Evolutionary conservation across 305 asterid genomes (phyloP).

Genomic region (Coffea humblotiana): DNA sequence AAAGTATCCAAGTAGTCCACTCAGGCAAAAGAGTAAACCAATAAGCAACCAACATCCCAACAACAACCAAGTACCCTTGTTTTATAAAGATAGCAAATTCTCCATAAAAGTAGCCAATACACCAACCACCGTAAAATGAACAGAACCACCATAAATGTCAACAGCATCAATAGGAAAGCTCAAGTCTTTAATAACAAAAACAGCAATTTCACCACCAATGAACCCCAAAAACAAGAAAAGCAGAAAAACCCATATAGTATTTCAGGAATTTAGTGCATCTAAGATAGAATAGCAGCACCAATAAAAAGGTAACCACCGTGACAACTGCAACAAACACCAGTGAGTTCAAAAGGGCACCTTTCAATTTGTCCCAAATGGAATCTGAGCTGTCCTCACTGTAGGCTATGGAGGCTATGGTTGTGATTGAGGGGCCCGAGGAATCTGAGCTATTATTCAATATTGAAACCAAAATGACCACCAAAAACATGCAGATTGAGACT

Average conservation of each 20-base stretch:
- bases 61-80: slow-evolving; percentile 78
- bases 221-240: slow-evolving; percentile 84
- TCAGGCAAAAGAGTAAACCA: slow-evolving; percentile 97
- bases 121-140: slow-evolving; percentile 81
- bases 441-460: slow-evolving; percentile 52
- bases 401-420: slow-evolving; percentile 76
- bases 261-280: slow-evolving; percentile 91
- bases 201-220: slow-evolving; percentile 83
- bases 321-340: slow-evolving; percentile 75
- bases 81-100: slow-evolving; percentile 65
- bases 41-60: slow-evolving; percentile 92
- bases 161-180: slow-evolving; percentile 67
- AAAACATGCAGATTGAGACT: slow-evolving; percentile 88
- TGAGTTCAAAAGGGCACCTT: slow-evolving; percentile 93
- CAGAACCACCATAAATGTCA: slow-evolving; percentile 57
- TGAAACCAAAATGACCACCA: slow-evolving; percentile 75
- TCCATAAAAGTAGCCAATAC: slow-evolving; percentile 77
- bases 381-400: slow-evolving; percentile 75
- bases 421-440: slow-evolving; percentile 35
- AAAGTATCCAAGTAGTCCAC: slow-evolving; percentile 98
- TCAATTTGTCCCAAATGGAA: slow-evolving; percentile 86
- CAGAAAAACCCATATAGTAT: slow-evolving; percentile 97
- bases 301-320: slow-evolving; percentile 72
- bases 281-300: slow-evolving; percentile 84
- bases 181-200: slow-evolving; percentile 53